Evolutionary conservation across 2,329 filamentous ascomycete species (phyloP).

Genomic region (Pseudogymnoascus sp.): DNA sequence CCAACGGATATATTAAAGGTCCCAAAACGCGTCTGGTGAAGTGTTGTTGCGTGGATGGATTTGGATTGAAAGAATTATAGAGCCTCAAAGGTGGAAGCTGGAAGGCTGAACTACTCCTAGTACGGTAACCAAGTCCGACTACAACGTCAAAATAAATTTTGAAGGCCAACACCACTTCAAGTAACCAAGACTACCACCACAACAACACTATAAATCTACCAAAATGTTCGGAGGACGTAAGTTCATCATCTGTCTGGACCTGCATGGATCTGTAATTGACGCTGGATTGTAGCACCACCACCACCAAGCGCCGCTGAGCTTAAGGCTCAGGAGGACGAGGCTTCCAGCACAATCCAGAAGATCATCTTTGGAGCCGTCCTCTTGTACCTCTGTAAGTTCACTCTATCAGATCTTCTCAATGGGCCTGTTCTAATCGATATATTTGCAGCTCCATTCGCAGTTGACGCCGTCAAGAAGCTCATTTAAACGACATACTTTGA

Average conservation of each 20-base stretch:
- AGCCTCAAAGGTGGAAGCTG: slow-evolving; percentile 8
- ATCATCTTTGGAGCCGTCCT: slow-evolving; percentile 58
- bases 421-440: slow-evolving; percentile 9
- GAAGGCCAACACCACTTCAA: slow-evolving; percentile 9
- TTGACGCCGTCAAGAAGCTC: slow-evolving; percentile 47
- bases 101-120: slow-evolving; percentile 9
- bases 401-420: slow-evolving; percentile 8
- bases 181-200: not conserved
- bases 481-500: slow-evolving; percentile 28
- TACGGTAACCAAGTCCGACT: slow-evolving; percentile 9
- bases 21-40: slow-evolving; percentile 1
- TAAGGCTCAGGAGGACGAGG: slow-evolving; percentile 59
- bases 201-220: slow-evolving; percentile 14
- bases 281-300: slow-evolving; percentile 45
- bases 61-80: slow-evolving; percentile 8
- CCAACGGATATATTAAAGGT: not conserved
- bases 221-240: slow-evolving; percentile 59
- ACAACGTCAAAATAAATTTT: slow-evolving; percentile 10
- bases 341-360: slow-evolving; percentile 58
- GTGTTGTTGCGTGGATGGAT: not conserved
- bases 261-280: not conserved
- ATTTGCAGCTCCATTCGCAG: slow-evolving; percentile 45
- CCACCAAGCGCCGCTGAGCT: slow-evolving; percentile 65
- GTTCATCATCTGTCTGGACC: slow-evolving; percentile 24
- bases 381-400: slow-evolving; percentile 68